phyloP scores from a whole-genome alignment of 257 asterid species.

The Solanum appendiculatum region DNA sequence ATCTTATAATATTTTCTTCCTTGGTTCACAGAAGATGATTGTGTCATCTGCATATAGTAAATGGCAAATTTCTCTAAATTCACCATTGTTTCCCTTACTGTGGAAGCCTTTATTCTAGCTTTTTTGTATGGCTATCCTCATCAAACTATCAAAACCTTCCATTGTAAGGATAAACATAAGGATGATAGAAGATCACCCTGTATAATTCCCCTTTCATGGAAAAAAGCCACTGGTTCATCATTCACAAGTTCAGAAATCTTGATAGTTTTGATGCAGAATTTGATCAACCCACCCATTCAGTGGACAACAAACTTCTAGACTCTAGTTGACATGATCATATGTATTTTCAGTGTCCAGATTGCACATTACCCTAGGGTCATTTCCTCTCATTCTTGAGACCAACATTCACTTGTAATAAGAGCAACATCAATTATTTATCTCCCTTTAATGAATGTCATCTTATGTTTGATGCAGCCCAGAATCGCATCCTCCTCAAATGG shows the following conservation, averaged over 20 bases:
- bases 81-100: background rate
- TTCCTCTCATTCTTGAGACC: background rate
- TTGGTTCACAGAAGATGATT: background rate
- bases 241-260: background rate
- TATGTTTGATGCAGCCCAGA: too few relatives aligned
- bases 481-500: too few relatives aligned
- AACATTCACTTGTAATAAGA: background rate
- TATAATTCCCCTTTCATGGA: background rate
- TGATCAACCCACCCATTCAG: background rate
- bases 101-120: background rate
- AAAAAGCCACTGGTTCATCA: background rate
- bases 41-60: background rate
- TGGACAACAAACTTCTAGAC: background rate
- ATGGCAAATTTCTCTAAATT: background rate
- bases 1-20: background rate
- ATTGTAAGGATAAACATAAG: background rate
- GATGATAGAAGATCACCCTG: background rate
- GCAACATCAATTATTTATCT: too few relatives aligned
- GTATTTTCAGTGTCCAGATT: background rate
- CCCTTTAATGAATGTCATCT: too few relatives aligned
- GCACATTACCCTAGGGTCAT: background rate
- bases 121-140: background rate
- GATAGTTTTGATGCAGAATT: background rate
- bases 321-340: background rate
- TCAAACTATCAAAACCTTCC: background rate